Evolutionary conservation across 768 basidiomycete species (phyloP), one percentile per base, ranked within the genome.

Genomic region (Daedaleopsis sinensis): DNA sequence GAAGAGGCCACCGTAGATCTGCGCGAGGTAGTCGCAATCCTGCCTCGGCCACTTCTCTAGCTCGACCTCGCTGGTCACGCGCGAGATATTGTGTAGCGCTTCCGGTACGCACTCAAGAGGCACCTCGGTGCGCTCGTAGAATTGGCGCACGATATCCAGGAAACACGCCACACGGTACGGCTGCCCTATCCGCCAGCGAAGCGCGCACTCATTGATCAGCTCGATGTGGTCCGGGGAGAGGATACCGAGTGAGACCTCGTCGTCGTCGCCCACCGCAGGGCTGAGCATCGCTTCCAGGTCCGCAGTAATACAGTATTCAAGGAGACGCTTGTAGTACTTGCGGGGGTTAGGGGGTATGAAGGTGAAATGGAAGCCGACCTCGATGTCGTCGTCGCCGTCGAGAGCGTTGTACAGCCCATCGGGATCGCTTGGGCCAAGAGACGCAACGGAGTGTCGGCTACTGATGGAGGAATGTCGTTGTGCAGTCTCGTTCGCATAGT

Each of bases 51-150:
- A 98, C 47, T 84, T 79, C 19, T 89, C 85, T 1, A 91, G 70
- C 9, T 89, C 85, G 36, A 81, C 82, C 62, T 96, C 93, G 38
- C 83, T 79, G 68, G 87, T 79, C 11, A 88, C 85, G 70, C 90
- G 91, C 19, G 80, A 75, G 19, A 96, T 82, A 58, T 85, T 86
- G 48, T 86, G 82, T 50, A 97, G 74, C 12, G 93, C 96, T 73
- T 98, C 97, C 0, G 91, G 91, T 55, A 98, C 86, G 73, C 97
- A 98, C 69, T 96, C 96, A 70, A 96, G 78, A 1, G 97, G 97
- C 6, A 98, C 93, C 64, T 94, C 89, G 63, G 91, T 89, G 37
- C 90, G 84, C 75, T 95, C 91, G 70, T 90, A 97, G 71, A 94
- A 88, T 52, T 89, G 86, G 63, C 87, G 89, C 55, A 98, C 92